Base-by-base conservation (phyloP, 805 yeast genomes). In the Metschnikowia lunata region DNA sequence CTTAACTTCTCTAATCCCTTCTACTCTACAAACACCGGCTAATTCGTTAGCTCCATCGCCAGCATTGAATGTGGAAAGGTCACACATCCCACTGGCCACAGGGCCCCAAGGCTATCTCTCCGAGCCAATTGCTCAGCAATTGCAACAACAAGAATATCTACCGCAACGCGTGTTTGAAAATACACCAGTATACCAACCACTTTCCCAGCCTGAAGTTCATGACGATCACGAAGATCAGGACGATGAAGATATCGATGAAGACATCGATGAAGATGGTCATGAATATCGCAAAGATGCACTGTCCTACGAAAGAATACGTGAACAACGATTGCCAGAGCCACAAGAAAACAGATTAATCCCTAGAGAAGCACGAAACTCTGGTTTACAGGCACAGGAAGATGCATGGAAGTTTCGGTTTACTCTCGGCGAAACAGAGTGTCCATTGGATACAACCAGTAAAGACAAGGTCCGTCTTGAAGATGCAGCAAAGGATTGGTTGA, bases 351-450 rank as follows among this genome's bases (percentile, higher is more conserved):
- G 34, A 32, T 13, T 32, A 10, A 32, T n/a, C 5, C 23, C 23
- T 18, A 18, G 4, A 18, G 4, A 18, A 5, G 23, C 5, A 18
- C 23, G 5, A 18, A 18, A 18, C 23, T 18, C 23, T 18, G 23
- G 23, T 18, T 18, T 18, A 18, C 23, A 18, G 7, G 38, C 38
- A 2, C 12, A 27, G n/a, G 45, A 42, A 15, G 45, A 42, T 11
- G 45, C 34, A 8, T 42, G 41, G 45, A 42, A 42, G 26, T 42
- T 33, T 14, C 41, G 45, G 11, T 42, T 42, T 23, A 37, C 45
- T 28, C 23, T 42, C 18, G 41, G 40, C 31, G 45, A 42, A 26
- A 42, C 45, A 26, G 45, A 42, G 35, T 42, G 45, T 14, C 41
- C 40, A 2, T 34, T 42, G 12, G 41, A 37, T 15, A 42, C 41